Evolutionary conservation across 805 yeast genomes (phyloP).

Genomic region (Starmerella sp.): DNA sequence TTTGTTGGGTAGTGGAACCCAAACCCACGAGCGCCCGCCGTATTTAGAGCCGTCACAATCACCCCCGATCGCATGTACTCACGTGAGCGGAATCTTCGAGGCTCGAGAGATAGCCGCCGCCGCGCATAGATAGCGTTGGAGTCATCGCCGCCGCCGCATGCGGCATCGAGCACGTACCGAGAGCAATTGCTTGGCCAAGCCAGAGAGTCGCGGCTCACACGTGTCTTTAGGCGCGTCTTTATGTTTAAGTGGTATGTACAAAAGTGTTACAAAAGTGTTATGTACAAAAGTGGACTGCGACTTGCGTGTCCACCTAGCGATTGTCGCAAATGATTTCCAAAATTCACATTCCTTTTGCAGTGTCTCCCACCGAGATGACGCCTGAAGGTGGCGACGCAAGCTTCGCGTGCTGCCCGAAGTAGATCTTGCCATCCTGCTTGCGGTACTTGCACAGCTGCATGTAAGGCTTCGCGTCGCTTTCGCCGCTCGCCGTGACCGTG

Average conservation of each 20-base stretch:
- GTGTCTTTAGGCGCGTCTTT: too few relatives aligned
- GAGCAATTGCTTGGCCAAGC: too few relatives aligned
- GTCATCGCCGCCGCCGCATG: too few relatives aligned
- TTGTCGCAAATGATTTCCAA: too few relatives aligned
- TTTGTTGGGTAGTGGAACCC: background rate
- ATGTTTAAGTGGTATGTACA: too few relatives aligned
- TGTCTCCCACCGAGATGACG: background rate
- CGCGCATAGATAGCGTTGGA: too few relatives aligned
- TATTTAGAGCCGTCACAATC: background rate
- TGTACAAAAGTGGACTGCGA: too few relatives aligned
- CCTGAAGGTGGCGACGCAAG: background rate
- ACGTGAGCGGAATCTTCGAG: background rate
- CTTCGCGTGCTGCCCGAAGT: constrained; percentile 31
- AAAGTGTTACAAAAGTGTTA: too few relatives aligned
- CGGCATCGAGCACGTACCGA: too few relatives aligned
- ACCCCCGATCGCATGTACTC: background rate
- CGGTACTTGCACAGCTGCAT: constrained; percentile 30
- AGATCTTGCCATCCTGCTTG: constrained; percentile 31
- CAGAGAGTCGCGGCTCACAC: too few relatives aligned
- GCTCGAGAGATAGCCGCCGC: background rate
- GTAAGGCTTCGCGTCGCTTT: constrained; percentile 29
- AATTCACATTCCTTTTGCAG: background rate
- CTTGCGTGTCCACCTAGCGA: too few relatives aligned
- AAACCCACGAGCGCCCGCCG: background rate
- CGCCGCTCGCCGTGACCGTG: constrained; percentile 33